A percentile compares a stretch with the other conserved stretches of the same genome.
These are phyloP conservation scores for Pythium rhizo-oryzae DNA, from an alignment of 352 stramenopile genomes.

Conservation along the genomic window DNA sequence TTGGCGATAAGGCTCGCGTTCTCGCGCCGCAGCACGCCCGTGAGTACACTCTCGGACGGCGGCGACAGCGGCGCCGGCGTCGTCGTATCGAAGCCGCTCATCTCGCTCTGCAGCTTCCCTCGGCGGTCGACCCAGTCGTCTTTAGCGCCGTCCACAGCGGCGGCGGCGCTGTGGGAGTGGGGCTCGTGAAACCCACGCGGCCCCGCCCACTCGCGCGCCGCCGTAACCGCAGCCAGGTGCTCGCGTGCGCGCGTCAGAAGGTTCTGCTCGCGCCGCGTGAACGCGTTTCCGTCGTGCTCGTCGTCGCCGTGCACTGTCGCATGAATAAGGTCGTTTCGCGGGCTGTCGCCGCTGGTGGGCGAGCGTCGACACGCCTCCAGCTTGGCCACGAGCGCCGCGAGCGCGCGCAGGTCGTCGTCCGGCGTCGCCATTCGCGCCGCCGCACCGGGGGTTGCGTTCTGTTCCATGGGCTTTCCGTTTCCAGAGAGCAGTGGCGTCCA, in stretches of 20 bases:
- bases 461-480: neutral
- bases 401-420: neutral
- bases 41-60: conserved; percentile 1
- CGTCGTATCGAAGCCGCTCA: neutral
- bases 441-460: neutral
- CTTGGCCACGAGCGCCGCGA: neutral
- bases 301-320: neutral
- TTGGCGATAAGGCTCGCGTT: conserved; percentile 12
- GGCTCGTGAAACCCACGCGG: neutral
- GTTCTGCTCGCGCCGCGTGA: neutral
- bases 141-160: too few species aligned
- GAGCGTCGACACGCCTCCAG: neutral
- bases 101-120: neutral
- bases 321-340: neutral
- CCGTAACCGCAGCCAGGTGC: conserved; percentile 4
- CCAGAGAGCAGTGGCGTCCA: too few species aligned
- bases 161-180: neutral
- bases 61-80: neutral
- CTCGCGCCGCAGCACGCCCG: conserved; percentile 6
- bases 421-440: neutral
- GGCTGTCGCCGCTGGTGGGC: neutral
- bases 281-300: neutral
- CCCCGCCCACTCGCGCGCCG: neutral
- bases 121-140: neutral
- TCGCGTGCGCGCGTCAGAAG: conserved; percentile 10